Evolutionary conservation across 2,329 filamentous ascomycete species (phyloP), one percentile per base, ranked within the genome.

Genomic region (Rachicladosporium sp.): DNA sequence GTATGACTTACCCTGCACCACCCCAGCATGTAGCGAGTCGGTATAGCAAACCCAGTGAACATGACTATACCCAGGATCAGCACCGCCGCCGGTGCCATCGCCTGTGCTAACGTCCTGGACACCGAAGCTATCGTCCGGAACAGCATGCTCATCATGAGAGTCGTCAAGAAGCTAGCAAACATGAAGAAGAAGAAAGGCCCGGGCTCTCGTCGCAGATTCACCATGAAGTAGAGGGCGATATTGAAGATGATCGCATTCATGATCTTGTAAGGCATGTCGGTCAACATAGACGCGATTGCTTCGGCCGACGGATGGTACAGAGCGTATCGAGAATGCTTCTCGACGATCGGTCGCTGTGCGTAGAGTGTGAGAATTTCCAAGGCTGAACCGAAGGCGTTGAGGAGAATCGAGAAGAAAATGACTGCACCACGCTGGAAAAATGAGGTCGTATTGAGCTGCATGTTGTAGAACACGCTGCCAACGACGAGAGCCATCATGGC

Each of bases 261-360:
- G 10, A 69, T 51, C 44, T 68, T 68, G 38, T 63, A 61, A 0
- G 67, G 67, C 42, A 70, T 48, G 37, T 70, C 67, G 7, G 58
- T 55, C 6, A 70, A 43, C 29, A 67, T 58, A 1, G 58, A 57
- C 0, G 81, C 75, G 41, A 83, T 69, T n/a, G 84, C 82, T 66
- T 93, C 85, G 10, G 84, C 80, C 8, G 80, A 84, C 0, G 86
- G 84, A 52, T 91, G 86, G 52, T 93, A 91, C 11, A 93, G 70
- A 12, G 84, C 84, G 56, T 91, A 93, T 42, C 81, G 77, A 38
- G 71, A 66, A 50, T 93, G 86, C 56, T 93, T 93, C 56, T 93
- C 84, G 41, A 93, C 82, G 51, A 93, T 91, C 1, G 82, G 80
- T 13, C 86, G 79, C 71, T 91, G 84, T 2, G 82, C 73, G 55